These are phyloP conservation scores for Rhododendron molle DNA, from an alignment of 148 eudicot species.

Conservation along the genomic window DNA sequence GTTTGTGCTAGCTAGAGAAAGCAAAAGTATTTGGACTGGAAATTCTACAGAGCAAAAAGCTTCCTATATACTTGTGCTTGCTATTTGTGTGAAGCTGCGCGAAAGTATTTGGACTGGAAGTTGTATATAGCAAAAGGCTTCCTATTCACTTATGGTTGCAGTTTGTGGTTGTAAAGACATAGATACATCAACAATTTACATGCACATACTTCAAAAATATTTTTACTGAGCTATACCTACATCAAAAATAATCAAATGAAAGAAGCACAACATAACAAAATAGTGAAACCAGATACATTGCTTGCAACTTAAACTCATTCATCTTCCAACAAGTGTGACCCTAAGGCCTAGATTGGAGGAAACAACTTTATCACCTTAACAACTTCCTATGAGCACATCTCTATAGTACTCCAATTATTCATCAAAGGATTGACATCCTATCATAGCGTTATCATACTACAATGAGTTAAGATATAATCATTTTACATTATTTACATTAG, in stretches of 20 bases:
- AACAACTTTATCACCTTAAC: background rate
- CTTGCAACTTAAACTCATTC: background rate
- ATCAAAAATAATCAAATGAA: background rate
- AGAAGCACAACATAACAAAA: background rate
- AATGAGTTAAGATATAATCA: background rate
- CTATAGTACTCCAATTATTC: background rate
- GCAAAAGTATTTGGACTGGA: no score
- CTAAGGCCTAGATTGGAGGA: background rate
- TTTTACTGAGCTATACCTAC: background rate
- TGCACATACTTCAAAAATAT: background rate
- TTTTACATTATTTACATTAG: no score
- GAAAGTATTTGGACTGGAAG: no score
- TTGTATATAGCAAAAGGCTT: no score
- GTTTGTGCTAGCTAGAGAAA: no score
- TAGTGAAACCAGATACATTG: background rate
- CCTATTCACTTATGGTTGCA: no score
- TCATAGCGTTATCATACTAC: background rate
- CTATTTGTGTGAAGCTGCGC: no score
- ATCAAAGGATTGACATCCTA: background rate
- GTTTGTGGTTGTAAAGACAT: constrained; percentile 45
- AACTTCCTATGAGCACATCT: background rate
- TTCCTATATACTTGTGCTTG: no score
- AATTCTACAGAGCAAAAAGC: no score
- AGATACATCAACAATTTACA: no score
- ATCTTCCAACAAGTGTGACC: background rate